Percentiles rank a stretch among this genome's conserved stretches.
Conservation (phyloP, 306 rosid genomes). For the Acmispon strigosus region DNA sequence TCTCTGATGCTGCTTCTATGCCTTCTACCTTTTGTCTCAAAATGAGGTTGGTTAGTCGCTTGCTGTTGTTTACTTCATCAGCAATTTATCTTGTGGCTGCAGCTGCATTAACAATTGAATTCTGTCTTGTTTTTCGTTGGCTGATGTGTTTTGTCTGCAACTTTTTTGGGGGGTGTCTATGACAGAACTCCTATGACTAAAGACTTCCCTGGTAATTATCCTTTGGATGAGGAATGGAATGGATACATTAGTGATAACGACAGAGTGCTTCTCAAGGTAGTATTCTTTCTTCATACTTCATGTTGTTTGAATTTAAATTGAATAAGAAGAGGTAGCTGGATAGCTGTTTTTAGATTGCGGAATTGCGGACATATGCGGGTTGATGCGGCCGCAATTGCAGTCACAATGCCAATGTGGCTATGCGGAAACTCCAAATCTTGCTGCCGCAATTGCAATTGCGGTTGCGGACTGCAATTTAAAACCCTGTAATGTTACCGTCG, state of each 20-base stretch:
- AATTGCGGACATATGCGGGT: too few relatives aligned
- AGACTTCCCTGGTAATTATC: slow-evolving; percentile 53
- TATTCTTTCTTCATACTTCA: slow-evolving; percentile 2
- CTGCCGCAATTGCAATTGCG: too few relatives aligned
- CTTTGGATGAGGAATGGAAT: slow-evolving; percentile 74
- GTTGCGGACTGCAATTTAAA: too few relatives aligned
- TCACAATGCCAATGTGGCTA: too few relatives aligned
- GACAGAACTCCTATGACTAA: slow-evolving; percentile 53
- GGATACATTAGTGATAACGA: slow-evolving; percentile 85
- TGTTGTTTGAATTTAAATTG: slow-evolving; percentile 15
- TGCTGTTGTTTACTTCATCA: not conserved
- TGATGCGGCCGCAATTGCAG: too few relatives aligned
- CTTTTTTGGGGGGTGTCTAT: not conserved
- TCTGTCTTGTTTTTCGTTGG: not conserved
- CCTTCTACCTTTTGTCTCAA: slow-evolving; percentile 86
- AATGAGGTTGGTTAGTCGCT: slow-evolving; percentile 71
- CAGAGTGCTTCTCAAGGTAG: slow-evolving; percentile 96
- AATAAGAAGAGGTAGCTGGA: slow-evolving; percentile 8
- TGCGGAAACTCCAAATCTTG: too few relatives aligned
- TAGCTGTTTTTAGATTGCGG: not conserved
- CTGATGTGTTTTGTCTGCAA: not conserved
- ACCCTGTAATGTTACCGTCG: not conserved
- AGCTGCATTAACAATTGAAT: not conserved
- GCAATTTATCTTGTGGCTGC: not conserved
- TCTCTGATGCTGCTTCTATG: slow-evolving; percentile 47